A percentile compares a stretch with the other conserved stretches of the same genome.
These are phyloP conservation scores for Cladosporium sp. DNA, from an alignment of 2,329 filamentous ascomycete species.

Conservation along the genomic window DNA sequence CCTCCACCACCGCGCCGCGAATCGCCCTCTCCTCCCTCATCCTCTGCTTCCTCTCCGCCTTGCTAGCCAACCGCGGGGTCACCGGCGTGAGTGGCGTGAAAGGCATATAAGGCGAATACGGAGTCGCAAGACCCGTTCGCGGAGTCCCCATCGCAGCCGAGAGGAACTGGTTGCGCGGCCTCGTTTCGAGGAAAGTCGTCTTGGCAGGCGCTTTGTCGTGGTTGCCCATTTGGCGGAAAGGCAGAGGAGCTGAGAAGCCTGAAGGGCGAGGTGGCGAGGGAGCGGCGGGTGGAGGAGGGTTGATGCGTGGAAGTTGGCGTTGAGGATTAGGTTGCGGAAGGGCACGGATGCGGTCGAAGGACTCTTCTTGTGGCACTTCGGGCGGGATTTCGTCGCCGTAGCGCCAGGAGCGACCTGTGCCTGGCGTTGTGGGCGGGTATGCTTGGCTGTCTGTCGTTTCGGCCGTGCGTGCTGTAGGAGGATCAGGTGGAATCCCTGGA, in stretches of 20 bases:
- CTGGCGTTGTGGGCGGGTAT: slow-evolving; percentile 28
- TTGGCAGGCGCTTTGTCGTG: slow-evolving; percentile 25
- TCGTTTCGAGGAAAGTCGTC: slow-evolving; percentile 41
- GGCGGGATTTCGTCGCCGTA: slow-evolving; percentile 15
- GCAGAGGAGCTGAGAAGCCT: background rate
- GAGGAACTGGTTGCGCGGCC: slow-evolving; percentile 18
- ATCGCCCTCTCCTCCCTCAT: slow-evolving; percentile 58
- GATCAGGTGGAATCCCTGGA: slow-evolving; percentile 52
- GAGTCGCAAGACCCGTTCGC: slow-evolving; percentile 59
- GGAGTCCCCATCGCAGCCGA: slow-evolving; percentile 32
- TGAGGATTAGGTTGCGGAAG: slow-evolving; percentile 26
- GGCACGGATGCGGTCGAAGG: slow-evolving; percentile 22
- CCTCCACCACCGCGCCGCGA: slow-evolving; percentile 50
- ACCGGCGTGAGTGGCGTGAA: slow-evolving; percentile 71
- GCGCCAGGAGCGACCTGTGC: slow-evolving; percentile 23
- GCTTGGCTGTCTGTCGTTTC: slow-evolving; percentile 26
- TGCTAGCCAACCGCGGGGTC: slow-evolving; percentile 69
- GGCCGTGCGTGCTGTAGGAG: slow-evolving; percentile 35
- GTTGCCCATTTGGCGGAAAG: slow-evolving; percentile 10
- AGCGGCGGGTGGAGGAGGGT: background rate
- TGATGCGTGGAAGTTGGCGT: slow-evolving; percentile 4
- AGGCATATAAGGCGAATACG: slow-evolving; percentile 76
- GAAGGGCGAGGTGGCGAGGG: background rate
- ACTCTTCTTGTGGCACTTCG: slow-evolving; percentile 11
- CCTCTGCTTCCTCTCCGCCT: slow-evolving; percentile 65